These are phyloP conservation scores for Hericium coralloides DNA, from an alignment of 768 basidiomycete genomes.

Conservation along the genomic window DNA sequence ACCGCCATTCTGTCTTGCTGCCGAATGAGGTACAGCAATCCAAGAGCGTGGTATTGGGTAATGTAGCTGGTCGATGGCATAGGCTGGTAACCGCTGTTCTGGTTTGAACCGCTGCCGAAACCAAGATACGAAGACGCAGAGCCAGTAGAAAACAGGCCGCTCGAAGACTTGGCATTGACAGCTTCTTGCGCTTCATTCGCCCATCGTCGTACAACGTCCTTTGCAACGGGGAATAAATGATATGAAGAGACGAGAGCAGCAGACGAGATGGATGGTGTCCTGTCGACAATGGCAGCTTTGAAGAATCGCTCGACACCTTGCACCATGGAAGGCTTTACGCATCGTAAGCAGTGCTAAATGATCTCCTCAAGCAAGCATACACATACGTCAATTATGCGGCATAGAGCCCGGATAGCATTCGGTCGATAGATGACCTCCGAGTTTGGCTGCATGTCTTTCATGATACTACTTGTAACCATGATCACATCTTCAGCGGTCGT, in stretches of 20 bases:
- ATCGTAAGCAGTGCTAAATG: conserved; percentile 1
- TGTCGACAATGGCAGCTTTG: conserved; percentile 98
- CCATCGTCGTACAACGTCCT: conserved; percentile 97
- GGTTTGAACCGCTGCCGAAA: conserved; percentile 45
- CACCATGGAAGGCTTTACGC: conserved; percentile 89
- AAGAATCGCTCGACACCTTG: conserved; percentile 99
- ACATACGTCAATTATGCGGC: conserved; percentile 95
- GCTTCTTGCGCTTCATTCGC: conserved; percentile 99
- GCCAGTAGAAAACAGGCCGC: conserved; percentile 48
- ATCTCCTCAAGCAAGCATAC: not conserved
- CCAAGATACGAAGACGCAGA: conserved; percentile 58
- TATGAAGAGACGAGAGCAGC: conserved; percentile 96
- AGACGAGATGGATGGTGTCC: conserved; percentile 90
- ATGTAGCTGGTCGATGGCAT: conserved; percentile 87
- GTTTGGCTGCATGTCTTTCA: conserved; percentile 99
- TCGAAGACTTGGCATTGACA: conserved; percentile 76
- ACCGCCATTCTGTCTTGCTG: conserved; percentile 99
- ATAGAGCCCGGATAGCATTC: conserved; percentile 93
- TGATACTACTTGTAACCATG: conserved; percentile 98
- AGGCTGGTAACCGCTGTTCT: conserved; percentile 58
- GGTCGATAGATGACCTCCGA: conserved; percentile 97
- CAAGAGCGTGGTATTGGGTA: conserved; percentile 95
- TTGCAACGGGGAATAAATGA: conserved; percentile 88
- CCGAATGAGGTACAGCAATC: conserved; percentile 87
- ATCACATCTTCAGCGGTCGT: conserved; percentile 97